Base-by-base conservation (phyloP, 78 protist genomes). In the Polysphondylium violaceum region DNA sequence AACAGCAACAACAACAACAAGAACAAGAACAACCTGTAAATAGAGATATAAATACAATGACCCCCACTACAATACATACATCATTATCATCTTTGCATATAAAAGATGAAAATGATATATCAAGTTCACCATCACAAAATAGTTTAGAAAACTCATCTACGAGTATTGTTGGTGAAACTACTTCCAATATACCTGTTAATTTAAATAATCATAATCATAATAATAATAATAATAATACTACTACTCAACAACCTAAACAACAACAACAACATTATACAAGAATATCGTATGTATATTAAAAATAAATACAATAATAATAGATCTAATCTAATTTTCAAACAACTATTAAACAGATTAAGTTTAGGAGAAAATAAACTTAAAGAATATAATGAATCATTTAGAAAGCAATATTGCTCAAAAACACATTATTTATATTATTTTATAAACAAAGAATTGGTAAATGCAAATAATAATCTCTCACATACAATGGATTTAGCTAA, bases 301-400 rank as follows among this genome's bases (percentile, higher is more conserved):
- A 3, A 68, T 19, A 68, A 3, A 38, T 2, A 2, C 7, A 68
- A 40, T 11, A 68, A 38, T 68, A 51, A 51, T 21, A 11, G 0
- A 21, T 23, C 21, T 55, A 7, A 55, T 55, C 23, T 21, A 55
- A 23, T 21, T 7, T 23, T 55, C 21, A 55, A 23, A 7, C 5
- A 23, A n/a, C 11, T 53, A n/a, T 53, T 29, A 7, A 6, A 29
- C 17, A 65, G 73, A 65, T 65, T 78, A 64, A 78, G 88, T 65
- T 55, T 78, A 33, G 88, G 88, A 50, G 88, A 78, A 44, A 69
- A 69, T n/a, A 61, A 78, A 78, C n/a, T 78, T 19, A 68, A 44
- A 29, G 81, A 83, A 71, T 58, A 58, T 9, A 83, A 83, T 59
- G 91, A 83, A 44, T n/a, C 64, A 21, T 31, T 83, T 8, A 83